phyloP scores from a whole-genome alignment of 495 filamentous ascomycete species.

The Rusavskia elegans region DNA sequence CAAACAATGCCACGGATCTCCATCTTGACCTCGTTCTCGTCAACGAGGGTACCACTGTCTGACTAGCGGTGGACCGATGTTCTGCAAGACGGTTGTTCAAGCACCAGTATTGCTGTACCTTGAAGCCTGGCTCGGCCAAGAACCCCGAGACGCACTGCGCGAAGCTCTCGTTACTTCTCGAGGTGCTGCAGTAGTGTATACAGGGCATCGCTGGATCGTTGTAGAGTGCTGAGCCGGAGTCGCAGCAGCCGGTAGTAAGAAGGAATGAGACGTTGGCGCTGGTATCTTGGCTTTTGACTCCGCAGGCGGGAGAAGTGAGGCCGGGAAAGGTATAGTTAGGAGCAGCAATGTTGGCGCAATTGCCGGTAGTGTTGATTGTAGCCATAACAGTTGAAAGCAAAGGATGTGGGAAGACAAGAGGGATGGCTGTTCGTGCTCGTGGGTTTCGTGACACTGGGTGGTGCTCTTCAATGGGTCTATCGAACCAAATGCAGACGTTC shows the following conservation, averaged over 20 bases:
- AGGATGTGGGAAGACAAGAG: too few relatives aligned
- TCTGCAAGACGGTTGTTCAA: background rate
- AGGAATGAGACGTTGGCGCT: background rate
- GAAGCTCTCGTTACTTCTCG: background rate
- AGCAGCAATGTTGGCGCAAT: background rate
- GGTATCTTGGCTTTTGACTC: background rate
- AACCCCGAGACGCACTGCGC: background rate
- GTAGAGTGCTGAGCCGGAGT: background rate
- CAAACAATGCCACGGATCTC: background rate
- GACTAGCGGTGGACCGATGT: background rate
- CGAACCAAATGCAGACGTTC: too few relatives aligned
- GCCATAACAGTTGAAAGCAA: background rate
- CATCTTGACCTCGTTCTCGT: background rate
- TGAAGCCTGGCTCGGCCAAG: background rate
- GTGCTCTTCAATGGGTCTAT: too few relatives aligned
- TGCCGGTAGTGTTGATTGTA: background rate
- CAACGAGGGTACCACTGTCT: background rate
- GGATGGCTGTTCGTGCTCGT: too few relatives aligned
- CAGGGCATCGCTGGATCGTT: background rate
- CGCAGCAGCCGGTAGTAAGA: background rate
- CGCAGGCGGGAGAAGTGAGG: background rate
- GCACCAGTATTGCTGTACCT: background rate
- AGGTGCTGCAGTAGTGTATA: background rate
- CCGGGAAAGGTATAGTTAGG: background rate
- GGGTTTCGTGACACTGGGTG: too few relatives aligned